Base-by-base conservation (phyloP, 2,329 filamentous ascomycete genomes). In the Helotiales sp. region DNA sequence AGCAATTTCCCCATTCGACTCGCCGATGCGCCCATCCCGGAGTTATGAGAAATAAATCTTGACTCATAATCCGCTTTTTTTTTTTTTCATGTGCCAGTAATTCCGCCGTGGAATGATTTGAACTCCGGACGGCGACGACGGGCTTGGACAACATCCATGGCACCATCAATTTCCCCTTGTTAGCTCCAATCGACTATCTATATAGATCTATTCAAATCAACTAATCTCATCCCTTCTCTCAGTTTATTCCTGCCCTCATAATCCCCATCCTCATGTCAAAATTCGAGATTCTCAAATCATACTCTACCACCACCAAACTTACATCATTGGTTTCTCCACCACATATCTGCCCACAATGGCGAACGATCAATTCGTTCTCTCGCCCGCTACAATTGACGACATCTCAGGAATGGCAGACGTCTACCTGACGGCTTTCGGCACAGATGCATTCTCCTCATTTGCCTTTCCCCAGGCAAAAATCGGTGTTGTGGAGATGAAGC, bases 401-500 rank as follows among this genome's bases (percentile, higher is more conserved):
- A 59, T 78, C 13, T 71, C 77, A 32, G 58, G 57, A 1, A 69
- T 81, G 52, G 60, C 69, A 20, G 64, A 70, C n/a, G 52, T 78
- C 55, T 79, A 80, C 73, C 70, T 72, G 43, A 66, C 71, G 2
- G 72, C 78, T 58, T 76, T 75, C 64, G 30, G 62, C 20, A 37
- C 26, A 58, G 72, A 76, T 52, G 66, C 72, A 24, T 64, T 80
- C 59, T 76, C 77, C 66, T 71, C 71, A 50, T 72, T 74, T 6
- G 66, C 74, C n/a, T 71, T 74, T 30, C 70, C 70, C 17, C 34
- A 13, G 24, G 22, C 43, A n/a, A 57, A 26, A 3, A 71, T 73
- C 24, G 15, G 67, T 1, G 55, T 60, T 11, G 30, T 52, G 7
- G 69, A 71, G 54, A 65, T 61, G 45, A 10, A 69, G 13, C 62